Evolutionary conservation across 2,329 filamentous ascomycete species (phyloP).

Genomic region (Pseudogymnoascus sp.): DNA sequence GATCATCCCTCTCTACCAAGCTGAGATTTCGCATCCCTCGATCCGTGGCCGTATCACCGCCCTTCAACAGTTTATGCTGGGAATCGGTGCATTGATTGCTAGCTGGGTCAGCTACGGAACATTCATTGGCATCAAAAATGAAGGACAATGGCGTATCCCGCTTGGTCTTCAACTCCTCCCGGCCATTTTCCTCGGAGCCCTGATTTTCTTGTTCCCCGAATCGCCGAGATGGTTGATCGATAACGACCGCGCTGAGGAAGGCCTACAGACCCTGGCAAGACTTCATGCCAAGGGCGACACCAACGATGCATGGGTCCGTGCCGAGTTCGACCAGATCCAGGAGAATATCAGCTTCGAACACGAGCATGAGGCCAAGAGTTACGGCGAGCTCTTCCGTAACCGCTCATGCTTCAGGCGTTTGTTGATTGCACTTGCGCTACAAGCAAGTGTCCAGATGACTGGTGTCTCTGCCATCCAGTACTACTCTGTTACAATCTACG

Average conservation of each 20-base stretch:
- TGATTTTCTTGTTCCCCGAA: slow-evolving; percentile 60
- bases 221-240: slow-evolving; percentile 55
- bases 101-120: slow-evolving; percentile 66
- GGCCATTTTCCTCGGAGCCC: slow-evolving; percentile 44
- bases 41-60: slow-evolving; percentile 69
- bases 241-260: slow-evolving; percentile 47
- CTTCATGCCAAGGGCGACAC: slow-evolving; percentile 55
- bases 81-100: slow-evolving; percentile 65
- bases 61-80: slow-evolving; percentile 77
- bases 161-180: slow-evolving; percentile 53
- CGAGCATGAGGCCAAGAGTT: slow-evolving; percentile 56
- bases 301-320: slow-evolving; percentile 53
- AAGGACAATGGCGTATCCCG: slow-evolving; percentile 24
- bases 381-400: slow-evolving; percentile 53
- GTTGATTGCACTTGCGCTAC: slow-evolving; percentile 53
- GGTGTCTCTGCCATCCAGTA: slow-evolving; percentile 60
- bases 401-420: slow-evolving; percentile 56
- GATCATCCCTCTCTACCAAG: slow-evolving; percentile 61
- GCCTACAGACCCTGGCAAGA: slow-evolving; percentile 49
- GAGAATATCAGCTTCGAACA: slow-evolving; percentile 55
- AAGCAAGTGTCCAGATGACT: slow-evolving; percentile 61
- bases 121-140: slow-evolving; percentile 15
- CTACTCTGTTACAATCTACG: slow-evolving; percentile 51
- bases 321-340: slow-evolving; percentile 58
- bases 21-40: slow-evolving; percentile 69